phyloP scores from a whole-genome alignment of 169 alveolate species.

The Perkinsus chesapeaki region DNA sequence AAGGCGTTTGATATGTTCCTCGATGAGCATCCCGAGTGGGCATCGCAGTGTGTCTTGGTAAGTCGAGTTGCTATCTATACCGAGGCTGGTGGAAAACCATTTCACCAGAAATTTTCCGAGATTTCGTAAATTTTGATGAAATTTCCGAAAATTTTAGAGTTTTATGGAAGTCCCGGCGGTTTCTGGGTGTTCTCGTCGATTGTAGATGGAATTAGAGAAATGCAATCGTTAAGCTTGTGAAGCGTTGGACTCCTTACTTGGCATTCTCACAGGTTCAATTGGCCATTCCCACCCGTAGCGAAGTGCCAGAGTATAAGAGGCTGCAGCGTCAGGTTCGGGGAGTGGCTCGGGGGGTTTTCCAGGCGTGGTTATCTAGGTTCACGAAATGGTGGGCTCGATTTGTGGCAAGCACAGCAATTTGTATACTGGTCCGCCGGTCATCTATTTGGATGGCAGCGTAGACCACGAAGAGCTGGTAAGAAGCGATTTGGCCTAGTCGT shows the following conservation, averaged over 20 bases:
- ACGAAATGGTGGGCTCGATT: slow-evolving; percentile 25
- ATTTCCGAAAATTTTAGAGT: no score
- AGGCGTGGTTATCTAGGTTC: slow-evolving; percentile 21
- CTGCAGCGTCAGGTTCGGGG: slow-evolving; percentile 15
- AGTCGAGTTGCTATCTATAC: no score
- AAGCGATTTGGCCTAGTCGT: neutral
- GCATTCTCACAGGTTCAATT: slow-evolving; percentile 26
- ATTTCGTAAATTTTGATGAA: no score
- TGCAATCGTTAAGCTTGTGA: no score
- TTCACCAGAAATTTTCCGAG: no score
- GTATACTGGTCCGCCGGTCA: slow-evolving; percentile 23
- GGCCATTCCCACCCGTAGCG: slow-evolving; percentile 36
- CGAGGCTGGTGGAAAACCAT: no score
- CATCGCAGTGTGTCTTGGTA: neutral
- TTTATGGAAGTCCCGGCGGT: no score
- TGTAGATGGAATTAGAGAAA: no score
- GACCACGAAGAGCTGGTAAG: slow-evolving; percentile 12
- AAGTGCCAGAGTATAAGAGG: slow-evolving; percentile 20
- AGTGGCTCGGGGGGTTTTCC: neutral
- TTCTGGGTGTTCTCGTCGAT: no score
- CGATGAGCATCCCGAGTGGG: slow-evolving; percentile 31
- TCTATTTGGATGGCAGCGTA: slow-evolving; percentile 24
- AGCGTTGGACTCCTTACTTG: no score
- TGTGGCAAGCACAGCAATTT: slow-evolving; percentile 21
- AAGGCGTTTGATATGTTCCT: slow-evolving; percentile 37